Base-by-base conservation (phyloP, 2,329 filamentous ascomycete species). In the Meredithiella fracta region DNA sequence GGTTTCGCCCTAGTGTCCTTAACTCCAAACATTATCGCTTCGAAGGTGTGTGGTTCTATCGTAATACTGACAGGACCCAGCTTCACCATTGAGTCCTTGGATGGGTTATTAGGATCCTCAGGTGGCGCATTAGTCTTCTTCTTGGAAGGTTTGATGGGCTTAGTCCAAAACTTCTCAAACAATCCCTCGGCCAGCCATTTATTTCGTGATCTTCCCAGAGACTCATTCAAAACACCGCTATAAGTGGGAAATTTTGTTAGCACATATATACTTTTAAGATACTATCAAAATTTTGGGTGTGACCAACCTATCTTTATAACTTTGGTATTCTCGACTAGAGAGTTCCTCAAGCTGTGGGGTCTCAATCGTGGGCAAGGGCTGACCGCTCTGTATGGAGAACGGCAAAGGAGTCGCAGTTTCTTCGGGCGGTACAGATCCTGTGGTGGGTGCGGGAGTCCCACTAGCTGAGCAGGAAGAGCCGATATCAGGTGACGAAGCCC, bases 21-120 rank as follows among this genome's bases (percentile, higher is more conserved):
- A 58, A 88, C 80, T 20, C 78, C 76, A 64, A 76, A 89, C 72
- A 89, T 78, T 50, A 78, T 83, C 15, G 85, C 85, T 61, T 89
- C 84, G 62, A 92, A 79, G 47, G 85, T 78, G 64, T 92, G 85
- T 47, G 87, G 87, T 66, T 90, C 86, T 59, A 90, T 80, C 22
- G 80, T 83, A 60, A 94, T 80, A 34, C 81, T 81, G 60, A 86
- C 81, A 61, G 77, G 78, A 62, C 87, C 86, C 22, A 87, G 76
- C 66, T 82, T 85, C 60, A 76, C 72, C 80, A 88, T 86, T 60
- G 76, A 80, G 49, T 87, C 78, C 67, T 85, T 81, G 60, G 81
- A 69, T 1, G 82, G 82, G 62, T 86, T 85, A 61, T 80, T 79
- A 4, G 76, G 72, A 53, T 82, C 78, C 62, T 83, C 81, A 55